These are phyloP conservation scores for Anisodus acutangulus DNA, from an alignment of 257 asterid genomes.

Conservation along the genomic window DNA sequence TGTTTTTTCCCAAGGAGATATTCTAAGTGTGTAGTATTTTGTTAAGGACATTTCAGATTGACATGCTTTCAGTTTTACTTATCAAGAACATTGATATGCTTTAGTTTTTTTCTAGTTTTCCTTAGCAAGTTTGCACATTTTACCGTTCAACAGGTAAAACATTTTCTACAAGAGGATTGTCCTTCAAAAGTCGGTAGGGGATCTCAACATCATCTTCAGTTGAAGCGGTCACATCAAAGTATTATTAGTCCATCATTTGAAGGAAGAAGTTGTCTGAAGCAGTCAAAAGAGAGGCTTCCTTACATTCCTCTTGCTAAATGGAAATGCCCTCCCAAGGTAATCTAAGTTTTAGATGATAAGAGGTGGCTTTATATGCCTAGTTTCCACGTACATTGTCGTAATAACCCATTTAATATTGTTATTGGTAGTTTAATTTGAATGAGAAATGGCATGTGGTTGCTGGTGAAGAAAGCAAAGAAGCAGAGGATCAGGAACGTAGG, in stretches of 20 bases:
- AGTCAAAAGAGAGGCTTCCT: conserved; percentile 6
- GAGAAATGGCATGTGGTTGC: conserved; percentile 47
- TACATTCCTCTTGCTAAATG: conserved; percentile 35
- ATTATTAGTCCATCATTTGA: not conserved
- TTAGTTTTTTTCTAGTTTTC: not conserved
- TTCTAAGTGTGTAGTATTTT: not conserved
- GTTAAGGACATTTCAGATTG: not conserved
- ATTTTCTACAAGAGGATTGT: conserved; percentile 18
- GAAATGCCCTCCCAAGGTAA: conserved; percentile 42
- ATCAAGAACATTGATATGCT: not conserved
- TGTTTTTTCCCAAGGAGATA: not conserved
- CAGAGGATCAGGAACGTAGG: conserved; percentile 37
- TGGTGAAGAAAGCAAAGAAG: conserved; percentile 62
- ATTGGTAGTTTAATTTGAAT: conserved; percentile 44
- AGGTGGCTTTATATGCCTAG: not conserved
- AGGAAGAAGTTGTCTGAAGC: not conserved
- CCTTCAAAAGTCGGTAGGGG: conserved; percentile 31
- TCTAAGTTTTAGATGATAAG: conserved; percentile 23
- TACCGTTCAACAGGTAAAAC: conserved; percentile 31
- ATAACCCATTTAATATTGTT: conserved; percentile 3
- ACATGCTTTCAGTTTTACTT: conserved; percentile 1
- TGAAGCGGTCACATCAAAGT: not conserved
- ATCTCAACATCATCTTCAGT: conserved; percentile 26
- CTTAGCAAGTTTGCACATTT: not conserved
- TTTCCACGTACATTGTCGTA: not conserved